Percentiles rank a stretch among this genome's conserved stretches.
phyloP scores from a whole-genome alignment of 495 filamentous ascomycete species.

The Tuber indicum region DNA sequence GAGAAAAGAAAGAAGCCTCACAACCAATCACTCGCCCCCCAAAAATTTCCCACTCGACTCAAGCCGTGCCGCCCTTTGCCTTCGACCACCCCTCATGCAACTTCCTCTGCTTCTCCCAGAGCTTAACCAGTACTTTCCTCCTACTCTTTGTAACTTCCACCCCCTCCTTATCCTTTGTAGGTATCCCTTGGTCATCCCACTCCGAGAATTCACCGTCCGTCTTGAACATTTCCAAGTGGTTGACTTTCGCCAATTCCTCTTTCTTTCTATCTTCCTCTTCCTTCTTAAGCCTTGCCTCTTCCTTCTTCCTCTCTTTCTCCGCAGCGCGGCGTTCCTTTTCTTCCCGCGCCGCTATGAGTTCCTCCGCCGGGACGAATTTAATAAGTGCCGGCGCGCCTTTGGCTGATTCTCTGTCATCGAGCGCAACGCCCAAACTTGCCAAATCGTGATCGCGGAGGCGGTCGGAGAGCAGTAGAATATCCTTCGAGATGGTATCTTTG shows the following conservation, averaged over 20 bases:
- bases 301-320: constrained; percentile 55
- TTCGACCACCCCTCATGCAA: constrained; percentile 53
- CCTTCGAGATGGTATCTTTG: constrained; percentile 51
- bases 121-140: constrained; percentile 79
- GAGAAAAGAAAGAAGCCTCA: background rate
- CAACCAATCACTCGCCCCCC: background rate
- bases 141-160: constrained; percentile 74
- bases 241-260: constrained; percentile 48
- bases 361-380: constrained; percentile 66
- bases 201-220: constrained; percentile 63
- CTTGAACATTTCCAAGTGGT: constrained; percentile 55
- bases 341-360: constrained; percentile 63
- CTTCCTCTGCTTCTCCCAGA: constrained; percentile 90
- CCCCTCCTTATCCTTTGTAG: constrained; percentile 66
- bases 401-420: constrained; percentile 68
- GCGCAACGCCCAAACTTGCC: constrained; percentile 70
- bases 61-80: background rate
- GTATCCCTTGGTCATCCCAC: constrained; percentile 85
- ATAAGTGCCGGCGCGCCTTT: constrained; percentile 65
- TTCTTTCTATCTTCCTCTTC: constrained; percentile 51
- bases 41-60: background rate
- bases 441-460: constrained; percentile 71
- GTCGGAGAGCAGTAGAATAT: constrained; percentile 67
- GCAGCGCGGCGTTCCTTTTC: constrained; percentile 57
- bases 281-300: constrained; percentile 53